Evolutionary conservation across 495 filamentous ascomycete species (phyloP), one percentile per base, ranked within the genome.

Genomic region (Rhizodiscina lignyota): DNA sequence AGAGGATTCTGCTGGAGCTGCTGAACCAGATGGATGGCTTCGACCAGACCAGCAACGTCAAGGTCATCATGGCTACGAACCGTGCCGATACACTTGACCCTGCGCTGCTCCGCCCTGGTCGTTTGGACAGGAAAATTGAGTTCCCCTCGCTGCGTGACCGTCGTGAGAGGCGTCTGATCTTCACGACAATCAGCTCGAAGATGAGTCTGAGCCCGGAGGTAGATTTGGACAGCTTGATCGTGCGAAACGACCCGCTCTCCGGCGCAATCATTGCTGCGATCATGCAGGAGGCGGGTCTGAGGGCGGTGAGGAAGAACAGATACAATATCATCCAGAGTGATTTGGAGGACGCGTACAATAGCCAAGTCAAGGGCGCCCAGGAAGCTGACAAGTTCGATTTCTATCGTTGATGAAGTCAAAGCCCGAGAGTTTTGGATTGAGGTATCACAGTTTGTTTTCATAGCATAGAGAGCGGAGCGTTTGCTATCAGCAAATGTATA

Each of bases 21-120:
- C 74, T 97, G 39, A 97, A 97, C 62, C 89, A 97, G 60, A 96
- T 97, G 89, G 89, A 97, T 58, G 89, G 89, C 42, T 97, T 97
- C 61, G 89, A 97, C 55, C 89, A 96, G 56, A 87, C 84, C 2
- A 79, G 83, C 59, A 96, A 96, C 53, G 91, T 97, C 55, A 97
- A 97, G 61, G 89, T 97, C 50, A 96, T 97, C 63, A 97, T 97
- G 89, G 89, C 89, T 38, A 97, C 89, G 43, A 97, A 97, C 63
- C 75, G 89, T 46, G 91, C 89, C 32, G 89, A 97, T 50, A 97
- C 91, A 11, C 66, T 97, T 34, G 89, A 97, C 52, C 89, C 89
- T 3, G 89, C 89, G 10, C 61, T 97, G 45, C 71, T 97, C 31
- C 82, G 89, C 39, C 89, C 89, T 15, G 89, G 89, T 39, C 84